phyloP scores from a whole-genome alignment of 1,284 basidiomycete genomes.

The Trichosporon sp. region DNA sequence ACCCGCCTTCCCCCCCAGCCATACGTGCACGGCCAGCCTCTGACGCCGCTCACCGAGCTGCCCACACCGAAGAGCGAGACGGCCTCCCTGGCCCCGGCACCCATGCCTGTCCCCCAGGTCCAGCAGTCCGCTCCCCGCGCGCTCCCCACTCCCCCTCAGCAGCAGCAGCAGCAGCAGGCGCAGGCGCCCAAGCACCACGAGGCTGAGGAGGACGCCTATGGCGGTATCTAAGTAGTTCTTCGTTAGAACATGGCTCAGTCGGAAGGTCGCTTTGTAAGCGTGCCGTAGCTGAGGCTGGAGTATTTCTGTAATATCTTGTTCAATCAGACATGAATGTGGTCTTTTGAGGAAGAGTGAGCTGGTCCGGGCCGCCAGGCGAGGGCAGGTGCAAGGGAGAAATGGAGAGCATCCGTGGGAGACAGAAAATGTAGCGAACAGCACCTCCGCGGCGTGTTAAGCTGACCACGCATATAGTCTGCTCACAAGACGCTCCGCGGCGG shows the following conservation, averaged over 20 bases:
- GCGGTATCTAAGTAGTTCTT: constrained; percentile 31
- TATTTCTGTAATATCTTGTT: neutral
- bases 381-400: no score
- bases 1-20: constrained; percentile 26
- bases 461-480: no score
- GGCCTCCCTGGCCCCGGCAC: neutral
- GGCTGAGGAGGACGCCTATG: constrained; percentile 39
- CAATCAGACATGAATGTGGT: neutral
- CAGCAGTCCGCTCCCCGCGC: neutral
- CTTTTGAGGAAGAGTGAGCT: no score
- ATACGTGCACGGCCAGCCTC: constrained; percentile 43
- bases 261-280: neutral
- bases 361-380: no score
- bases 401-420: no score
- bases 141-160: constrained; percentile 13
- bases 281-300: no score
- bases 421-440: no score
- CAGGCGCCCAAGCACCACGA: constrained; percentile 16
- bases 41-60: constrained; percentile 40
- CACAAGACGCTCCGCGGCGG: no score
- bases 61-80: constrained; percentile 23
- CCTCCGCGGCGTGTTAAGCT: no score
- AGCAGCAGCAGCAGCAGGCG: no score
- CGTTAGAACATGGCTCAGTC: no score
- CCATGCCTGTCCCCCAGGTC: constrained; percentile 14